These are phyloP conservation scores for Penicillium ochrochloron DNA, from an alignment of 495 filamentous ascomycete species.

Conservation along the genomic window DNA sequence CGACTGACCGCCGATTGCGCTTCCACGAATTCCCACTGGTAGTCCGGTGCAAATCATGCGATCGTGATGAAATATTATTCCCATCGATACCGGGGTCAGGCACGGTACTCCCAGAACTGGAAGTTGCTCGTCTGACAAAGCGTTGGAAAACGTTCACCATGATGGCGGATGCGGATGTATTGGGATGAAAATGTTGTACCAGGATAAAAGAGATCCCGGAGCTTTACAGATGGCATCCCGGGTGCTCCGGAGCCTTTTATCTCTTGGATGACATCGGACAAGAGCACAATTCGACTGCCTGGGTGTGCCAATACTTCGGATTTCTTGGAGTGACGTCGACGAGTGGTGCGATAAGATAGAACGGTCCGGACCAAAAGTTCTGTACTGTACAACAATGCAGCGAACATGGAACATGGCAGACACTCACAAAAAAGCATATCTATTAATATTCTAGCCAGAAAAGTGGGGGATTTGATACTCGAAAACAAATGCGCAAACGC, in stretches of 20 bases:
- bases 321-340: slow-evolving; percentile 31
- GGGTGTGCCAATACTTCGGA: slow-evolving; percentile 27
- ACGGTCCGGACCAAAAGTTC: neutral
- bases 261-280: slow-evolving; percentile 27
- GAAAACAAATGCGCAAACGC: slow-evolving; percentile 3
- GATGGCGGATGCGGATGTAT: neutral
- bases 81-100: neutral
- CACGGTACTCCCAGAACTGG: slow-evolving; percentile 19
- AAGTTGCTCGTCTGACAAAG: slow-evolving; percentile 24
- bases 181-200: neutral
- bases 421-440: neutral
- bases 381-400: neutral
- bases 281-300: slow-evolving; percentile 24
- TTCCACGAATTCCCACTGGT: slow-evolving; percentile 22
- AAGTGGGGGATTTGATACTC: neutral
- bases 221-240: slow-evolving; percentile 4
- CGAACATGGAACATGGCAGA: neutral
- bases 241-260: neutral
- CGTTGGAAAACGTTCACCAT: slow-evolving; percentile 36
- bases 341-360: slow-evolving; percentile 26
- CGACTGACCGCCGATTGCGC: slow-evolving; percentile 15
- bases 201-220: neutral
- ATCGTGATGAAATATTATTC: slow-evolving; percentile 5
- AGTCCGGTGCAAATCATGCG: slow-evolving; percentile 22
- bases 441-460: neutral